Conservation (phyloP, 176 grass and related monocot genomes). For the Oryza australiensis region DNA sequence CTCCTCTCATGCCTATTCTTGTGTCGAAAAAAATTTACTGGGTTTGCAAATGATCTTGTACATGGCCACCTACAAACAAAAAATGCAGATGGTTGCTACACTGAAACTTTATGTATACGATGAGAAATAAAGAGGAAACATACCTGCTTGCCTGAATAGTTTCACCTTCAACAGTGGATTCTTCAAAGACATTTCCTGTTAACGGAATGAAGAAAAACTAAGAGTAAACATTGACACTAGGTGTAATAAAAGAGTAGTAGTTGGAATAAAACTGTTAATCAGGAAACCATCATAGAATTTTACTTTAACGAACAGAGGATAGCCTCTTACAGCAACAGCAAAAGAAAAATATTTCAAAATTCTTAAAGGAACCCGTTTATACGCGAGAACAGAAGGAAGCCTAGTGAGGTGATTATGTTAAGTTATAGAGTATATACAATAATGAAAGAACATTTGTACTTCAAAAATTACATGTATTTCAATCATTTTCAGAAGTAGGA, state of each 20-base stretch:
- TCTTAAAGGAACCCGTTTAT: not conserved
- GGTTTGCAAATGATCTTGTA: conserved; percentile 61
- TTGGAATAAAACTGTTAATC: not conserved
- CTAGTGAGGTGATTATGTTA: not conserved
- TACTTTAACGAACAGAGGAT: not conserved
- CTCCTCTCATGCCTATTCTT: conserved; percentile 48
- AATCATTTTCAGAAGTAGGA: conserved; percentile 19
- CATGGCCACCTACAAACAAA: conserved; percentile 58
- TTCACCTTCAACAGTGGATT: conserved; percentile 52
- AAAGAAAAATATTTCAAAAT: not conserved
- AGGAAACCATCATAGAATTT: not conserved
- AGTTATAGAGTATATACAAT: not conserved
- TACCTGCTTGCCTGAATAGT: conserved; percentile 70
- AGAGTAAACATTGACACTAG: not conserved
- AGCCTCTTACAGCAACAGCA: not conserved
- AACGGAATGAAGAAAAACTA: conserved; percentile 16
- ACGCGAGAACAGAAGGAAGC: not conserved
- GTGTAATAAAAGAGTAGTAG: not conserved
- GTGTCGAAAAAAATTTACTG: conserved; percentile 34
- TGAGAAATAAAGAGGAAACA: not conserved
- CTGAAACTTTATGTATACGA: conserved; percentile 20
- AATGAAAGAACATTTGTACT: not conserved
- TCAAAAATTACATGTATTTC: not conserved
- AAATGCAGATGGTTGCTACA: conserved; percentile 19
- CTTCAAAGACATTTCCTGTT: conserved; percentile 67